A percentile compares a stretch with the other conserved stretches of the same genome.
Evolutionary conservation across 2,329 filamentous ascomycete species (phyloP).

Genomic region (Fusarium setosum): DNA sequence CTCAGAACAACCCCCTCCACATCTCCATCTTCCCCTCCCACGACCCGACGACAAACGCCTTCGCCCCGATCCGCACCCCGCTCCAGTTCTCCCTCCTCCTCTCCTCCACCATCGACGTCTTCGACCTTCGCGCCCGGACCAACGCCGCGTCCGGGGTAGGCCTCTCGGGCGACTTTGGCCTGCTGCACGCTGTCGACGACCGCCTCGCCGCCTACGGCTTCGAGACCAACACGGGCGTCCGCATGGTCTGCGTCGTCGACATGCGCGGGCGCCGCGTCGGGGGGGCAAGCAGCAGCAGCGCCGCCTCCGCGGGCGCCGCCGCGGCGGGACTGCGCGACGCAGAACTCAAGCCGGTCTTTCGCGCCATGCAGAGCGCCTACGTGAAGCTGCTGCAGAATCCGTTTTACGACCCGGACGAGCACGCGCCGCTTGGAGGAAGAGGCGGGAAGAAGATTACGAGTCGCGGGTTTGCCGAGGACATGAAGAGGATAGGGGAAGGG

Average conservation of each 20-base stretch:
- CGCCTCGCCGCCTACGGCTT: constrained; percentile 93
- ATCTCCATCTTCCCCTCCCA: constrained; percentile 88
- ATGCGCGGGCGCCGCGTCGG: constrained; percentile 78
- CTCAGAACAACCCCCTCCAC: constrained; percentile 94
- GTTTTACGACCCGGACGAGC: constrained; percentile 91
- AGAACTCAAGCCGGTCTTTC: constrained; percentile 92
- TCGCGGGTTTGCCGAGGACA: constrained; percentile 81
- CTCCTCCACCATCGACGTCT: constrained; percentile 92
- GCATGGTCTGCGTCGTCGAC: constrained; percentile 91
- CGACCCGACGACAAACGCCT: constrained; percentile 64
- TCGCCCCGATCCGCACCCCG: constrained; percentile 72
- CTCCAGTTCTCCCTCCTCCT: constrained; percentile 93
- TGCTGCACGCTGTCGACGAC: constrained; percentile 94
- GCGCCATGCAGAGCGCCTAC: constrained; percentile 92
- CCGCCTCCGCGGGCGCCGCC: constrained; percentile 44
- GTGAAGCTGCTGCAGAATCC: constrained; percentile 91
- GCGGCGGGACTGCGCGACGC: constrained; percentile 81
- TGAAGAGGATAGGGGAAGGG: constrained; percentile 84
- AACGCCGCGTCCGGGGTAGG: constrained; percentile 64
- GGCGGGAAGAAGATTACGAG: constrained; percentile 82
- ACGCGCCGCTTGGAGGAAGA: constrained; percentile 67
- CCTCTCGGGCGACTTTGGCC: constrained; percentile 85
- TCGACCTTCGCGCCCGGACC: constrained; percentile 83
- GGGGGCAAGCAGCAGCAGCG: too few relatives aligned
- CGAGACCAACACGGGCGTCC: constrained; percentile 94